Conservation (phyloP, 352 stramenopile genomes). For the Pythium scleroteichum region DNA sequence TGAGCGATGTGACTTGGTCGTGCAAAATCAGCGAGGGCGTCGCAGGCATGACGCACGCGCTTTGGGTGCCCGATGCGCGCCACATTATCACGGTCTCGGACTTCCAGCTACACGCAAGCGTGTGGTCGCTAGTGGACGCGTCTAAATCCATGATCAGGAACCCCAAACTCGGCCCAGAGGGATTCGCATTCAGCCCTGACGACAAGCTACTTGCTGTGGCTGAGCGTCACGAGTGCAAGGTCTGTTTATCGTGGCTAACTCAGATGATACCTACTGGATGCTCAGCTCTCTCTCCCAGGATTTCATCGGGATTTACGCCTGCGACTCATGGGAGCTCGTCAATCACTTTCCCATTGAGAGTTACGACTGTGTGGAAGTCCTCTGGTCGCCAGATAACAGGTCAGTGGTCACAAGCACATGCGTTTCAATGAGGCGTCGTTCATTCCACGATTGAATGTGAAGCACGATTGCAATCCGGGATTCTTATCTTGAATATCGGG, state of each 20-base stretch:
- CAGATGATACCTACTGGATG: too few species aligned
- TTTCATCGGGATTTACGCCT: slow-evolving; percentile 77
- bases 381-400: slow-evolving; percentile 70
- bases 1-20: slow-evolving; percentile 60
- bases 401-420: slow-evolving; percentile 30
- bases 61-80: slow-evolving; percentile 61
- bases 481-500: slow-evolving; percentile 69
- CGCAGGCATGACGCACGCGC: slow-evolving; percentile 48
- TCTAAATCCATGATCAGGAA: slow-evolving; percentile 61
- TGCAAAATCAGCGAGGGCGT: slow-evolving; percentile 81
- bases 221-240: slow-evolving; percentile 81
- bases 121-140: slow-evolving; percentile 74
- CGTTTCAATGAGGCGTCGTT: too few species aligned
- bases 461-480: slow-evolving; percentile 71
- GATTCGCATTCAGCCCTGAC: slow-evolving; percentile 65
- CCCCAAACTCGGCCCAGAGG: slow-evolving; percentile 69
- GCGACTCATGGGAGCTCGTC: slow-evolving; percentile 70
- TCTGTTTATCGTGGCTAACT: slow-evolving; percentile 23
- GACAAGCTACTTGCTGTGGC: slow-evolving; percentile 59
- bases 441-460: not conserved
- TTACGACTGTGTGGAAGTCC: slow-evolving; percentile 79
- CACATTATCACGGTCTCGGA: slow-evolving; percentile 83
- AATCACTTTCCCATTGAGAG: slow-evolving; percentile 72
- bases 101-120: slow-evolving; percentile 80
- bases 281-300: slow-evolving; percentile 35